These are phyloP conservation scores for Claviceps arundinis DNA, from an alignment of 2,329 filamentous ascomycete species.

Conservation along the genomic window DNA sequence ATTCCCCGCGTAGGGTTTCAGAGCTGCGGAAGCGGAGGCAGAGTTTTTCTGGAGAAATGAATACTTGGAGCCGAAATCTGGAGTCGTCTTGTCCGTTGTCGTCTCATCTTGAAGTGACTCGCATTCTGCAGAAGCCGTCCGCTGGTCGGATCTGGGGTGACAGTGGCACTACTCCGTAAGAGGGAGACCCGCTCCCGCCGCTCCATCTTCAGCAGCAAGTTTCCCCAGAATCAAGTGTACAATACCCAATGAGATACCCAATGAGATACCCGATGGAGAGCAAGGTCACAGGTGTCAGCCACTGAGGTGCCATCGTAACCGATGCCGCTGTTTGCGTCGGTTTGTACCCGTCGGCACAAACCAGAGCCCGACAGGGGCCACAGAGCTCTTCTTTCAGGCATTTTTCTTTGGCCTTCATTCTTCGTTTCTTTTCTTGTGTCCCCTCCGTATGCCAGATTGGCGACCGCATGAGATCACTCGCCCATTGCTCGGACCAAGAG, in stretches of 20 bases:
- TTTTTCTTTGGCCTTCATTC: background rate
- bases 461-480: conserved; percentile 5
- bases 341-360: background rate
- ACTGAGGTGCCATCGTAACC: conserved; percentile 7
- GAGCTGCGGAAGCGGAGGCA: too few relatives aligned
- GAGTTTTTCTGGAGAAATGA: background rate
- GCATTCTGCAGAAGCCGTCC: background rate
- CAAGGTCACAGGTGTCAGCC: background rate
- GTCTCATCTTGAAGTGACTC: background rate
- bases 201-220: background rate
- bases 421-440: background rate
- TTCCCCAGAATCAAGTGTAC: background rate
- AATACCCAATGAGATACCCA: too few relatives aligned
- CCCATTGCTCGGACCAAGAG: background rate
- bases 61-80: background rate
- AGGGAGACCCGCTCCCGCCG: background rate
- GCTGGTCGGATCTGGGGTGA: background rate
- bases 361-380: background rate
- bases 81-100: background rate
- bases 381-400: background rate
- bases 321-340: conserved; percentile 1
- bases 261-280: background rate
- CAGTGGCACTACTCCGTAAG: background rate
- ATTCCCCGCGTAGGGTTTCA: too few relatives aligned
- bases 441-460: conserved; percentile 1